Evolutionary conservation across 192 early-diverging fungal species (phyloP).

Genomic region (Rhizoclosmatium globosum): DNA sequence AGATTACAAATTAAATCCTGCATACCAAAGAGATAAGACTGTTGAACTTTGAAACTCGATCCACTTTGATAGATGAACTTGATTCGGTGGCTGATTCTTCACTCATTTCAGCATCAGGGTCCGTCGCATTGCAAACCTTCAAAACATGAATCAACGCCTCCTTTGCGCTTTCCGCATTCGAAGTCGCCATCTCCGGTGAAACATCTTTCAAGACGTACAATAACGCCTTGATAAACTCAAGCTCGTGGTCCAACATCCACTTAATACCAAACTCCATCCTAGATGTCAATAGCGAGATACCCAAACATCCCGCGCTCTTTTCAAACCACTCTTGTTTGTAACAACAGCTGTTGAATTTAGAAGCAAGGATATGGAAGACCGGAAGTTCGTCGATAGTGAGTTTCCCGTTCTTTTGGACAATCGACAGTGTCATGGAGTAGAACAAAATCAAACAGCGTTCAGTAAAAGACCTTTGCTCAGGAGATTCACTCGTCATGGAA

Average conservation of each 20-base stretch:
- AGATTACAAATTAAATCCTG: too few relatives aligned
- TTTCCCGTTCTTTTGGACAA: slow-evolving; percentile 66
- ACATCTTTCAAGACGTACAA: slow-evolving; percentile 95
- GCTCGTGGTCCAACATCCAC: slow-evolving; percentile 94
- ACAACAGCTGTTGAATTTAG: slow-evolving; percentile 88
- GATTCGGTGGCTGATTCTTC: slow-evolving; percentile 33
- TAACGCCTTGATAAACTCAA: slow-evolving; percentile 93
- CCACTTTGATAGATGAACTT: not conserved
- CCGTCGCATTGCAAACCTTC: slow-evolving; percentile 61
- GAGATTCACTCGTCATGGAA: slow-evolving; percentile 75
- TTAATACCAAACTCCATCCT: slow-evolving; percentile 83
- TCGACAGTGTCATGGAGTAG: slow-evolving; percentile 61
- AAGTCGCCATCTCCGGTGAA: slow-evolving; percentile 77
- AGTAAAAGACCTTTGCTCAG: slow-evolving; percentile 66
- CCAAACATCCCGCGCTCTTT: slow-evolving; percentile 89
- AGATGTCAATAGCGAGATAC: slow-evolving; percentile 84
- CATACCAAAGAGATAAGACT: slow-evolving; percentile 69
- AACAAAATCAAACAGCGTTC: slow-evolving; percentile 71
- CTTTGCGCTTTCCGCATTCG: slow-evolving; percentile 77
- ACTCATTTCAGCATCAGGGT: slow-evolving; percentile 6
- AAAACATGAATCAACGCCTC: slow-evolving; percentile 78
- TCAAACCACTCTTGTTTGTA: slow-evolving; percentile 88
- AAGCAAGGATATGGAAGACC: slow-evolving; percentile 81
- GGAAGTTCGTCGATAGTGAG: slow-evolving; percentile 65
- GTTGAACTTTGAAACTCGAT: slow-evolving; percentile 70